Base-by-base conservation (phyloP, 1,284 basidiomycete genomes). In the Microbotryum intermedium region DNA sequence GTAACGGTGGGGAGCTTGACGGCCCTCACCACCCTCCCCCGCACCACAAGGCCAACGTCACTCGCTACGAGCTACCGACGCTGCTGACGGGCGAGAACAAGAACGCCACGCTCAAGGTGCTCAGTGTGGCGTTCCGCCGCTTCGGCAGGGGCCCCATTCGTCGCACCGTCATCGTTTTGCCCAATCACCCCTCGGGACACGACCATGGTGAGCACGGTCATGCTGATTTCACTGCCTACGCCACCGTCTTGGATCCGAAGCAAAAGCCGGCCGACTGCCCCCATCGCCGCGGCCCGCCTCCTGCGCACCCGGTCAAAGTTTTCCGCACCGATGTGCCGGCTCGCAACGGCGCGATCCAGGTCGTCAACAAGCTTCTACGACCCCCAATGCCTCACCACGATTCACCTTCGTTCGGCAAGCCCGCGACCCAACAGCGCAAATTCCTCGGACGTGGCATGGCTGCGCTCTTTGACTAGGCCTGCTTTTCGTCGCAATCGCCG, bases 21-120 rank as follows among this genome's bases (percentile, higher is more conserved):
- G 25, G 4, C 16, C 48, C 50, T 44, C 28, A 51, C 26, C 44
- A 26, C 7, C 49, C 43, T n/a, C 50, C 34, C 8, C 25, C 30
- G 2, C 53, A 59, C 23, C 39, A 42, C 50, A 53, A 60, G 30
- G 67, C 53, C 34, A 69, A 70, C 50, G 57, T 71, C 8, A 71
- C 67, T 10, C 60, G 65, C 46, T 69, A 71, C 50, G 53, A 50
- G 28, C 66, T 72, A 20, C 69, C 66, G 9, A 72, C 71, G 1
- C 60, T 72, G 29, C 60, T 72, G 43, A 54, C 62, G 13, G 62
- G 67, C 13, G 50, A 59, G 20, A 61, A 60, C 45, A 48, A 57
- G 47, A 70, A 71, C 34, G 68, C 69, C n/a, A 67, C 67, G 4
- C 65, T 72, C 52, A 49, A 60, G 28, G 57, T 71, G n/a, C 65